Conservation (phyloP, 179 eudicot species). For the Monotropa hypopitys region DNA sequence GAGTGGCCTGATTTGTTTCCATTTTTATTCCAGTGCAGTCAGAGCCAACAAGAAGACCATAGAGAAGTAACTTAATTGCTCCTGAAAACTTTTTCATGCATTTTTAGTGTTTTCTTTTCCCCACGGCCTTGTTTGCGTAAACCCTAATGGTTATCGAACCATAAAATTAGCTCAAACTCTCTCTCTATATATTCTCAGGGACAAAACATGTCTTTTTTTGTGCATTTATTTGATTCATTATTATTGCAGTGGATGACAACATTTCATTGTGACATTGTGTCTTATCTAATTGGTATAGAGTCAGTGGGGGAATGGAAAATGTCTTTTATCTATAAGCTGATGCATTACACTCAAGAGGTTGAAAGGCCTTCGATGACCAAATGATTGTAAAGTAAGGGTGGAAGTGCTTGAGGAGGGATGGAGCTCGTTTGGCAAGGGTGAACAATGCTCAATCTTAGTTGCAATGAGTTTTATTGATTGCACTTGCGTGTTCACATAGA, state of each 20-base stretch:
- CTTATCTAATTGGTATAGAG: background rate
- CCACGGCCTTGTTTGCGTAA: background rate
- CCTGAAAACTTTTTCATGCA: background rate
- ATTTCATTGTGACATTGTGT: background rate
- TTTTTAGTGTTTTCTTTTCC: background rate
- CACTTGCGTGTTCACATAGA: background rate
- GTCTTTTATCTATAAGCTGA: background rate
- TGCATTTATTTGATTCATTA: background rate
- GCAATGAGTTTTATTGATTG: background rate
- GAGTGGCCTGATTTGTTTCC: slow-evolving; percentile 98
- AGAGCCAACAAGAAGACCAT: slow-evolving; percentile 91
- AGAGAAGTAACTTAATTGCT: slow-evolving; percentile 46
- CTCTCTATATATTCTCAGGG: background rate
- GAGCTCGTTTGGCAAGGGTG: background rate
- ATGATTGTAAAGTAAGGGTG: background rate
- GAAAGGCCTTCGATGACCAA: background rate
- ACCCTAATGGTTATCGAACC: background rate
- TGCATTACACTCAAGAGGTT: too few relatives aligned
- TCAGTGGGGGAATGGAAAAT: background rate
- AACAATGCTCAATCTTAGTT: background rate
- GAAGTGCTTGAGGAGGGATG: background rate
- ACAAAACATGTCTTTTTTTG: background rate
- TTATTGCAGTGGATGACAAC: background rate
- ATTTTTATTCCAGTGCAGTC: slow-evolving; percentile 90
- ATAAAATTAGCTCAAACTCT: background rate